Evolutionary conservation across 208 protist genomes (phyloP).

Genomic region (Trypanosoma mega): DNA sequence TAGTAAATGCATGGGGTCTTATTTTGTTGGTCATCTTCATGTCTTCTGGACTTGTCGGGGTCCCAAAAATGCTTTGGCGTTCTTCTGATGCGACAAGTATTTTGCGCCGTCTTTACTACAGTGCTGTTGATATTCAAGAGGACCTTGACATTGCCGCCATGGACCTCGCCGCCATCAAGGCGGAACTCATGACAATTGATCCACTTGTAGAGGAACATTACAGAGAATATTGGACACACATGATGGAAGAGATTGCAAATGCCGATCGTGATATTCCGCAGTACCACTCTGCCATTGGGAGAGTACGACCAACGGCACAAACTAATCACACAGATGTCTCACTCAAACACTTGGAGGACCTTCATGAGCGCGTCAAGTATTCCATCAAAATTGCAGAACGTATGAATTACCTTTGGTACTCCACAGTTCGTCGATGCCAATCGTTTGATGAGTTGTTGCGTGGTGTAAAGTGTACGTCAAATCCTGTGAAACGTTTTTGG

Average conservation of each 20-base stretch:
- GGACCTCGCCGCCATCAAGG: conserved; percentile 76
- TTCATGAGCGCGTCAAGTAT: conserved; percentile 76
- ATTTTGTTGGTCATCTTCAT: conserved; percentile 87
- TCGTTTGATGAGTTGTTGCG: conserved; percentile 69
- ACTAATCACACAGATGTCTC: conserved; percentile 68
- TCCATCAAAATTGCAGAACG: conserved; percentile 76
- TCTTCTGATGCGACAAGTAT: conserved; percentile 56
- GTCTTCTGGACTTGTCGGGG: conserved; percentile 78
- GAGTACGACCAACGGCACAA: conserved; percentile 32
- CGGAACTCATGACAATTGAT: conserved; percentile 78
- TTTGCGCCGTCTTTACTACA: conserved; percentile 61
- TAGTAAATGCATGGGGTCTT: conserved; percentile 91
- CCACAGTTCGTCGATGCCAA: conserved; percentile 61
- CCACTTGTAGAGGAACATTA: conserved; percentile 79
- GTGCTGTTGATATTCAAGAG: conserved; percentile 83
- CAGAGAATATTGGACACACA: conserved; percentile 60
- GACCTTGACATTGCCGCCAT: conserved; percentile 86
- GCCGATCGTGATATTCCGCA: conserved; percentile 78
- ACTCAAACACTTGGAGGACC: conserved; percentile 67
- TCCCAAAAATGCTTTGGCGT: conserved; percentile 85
- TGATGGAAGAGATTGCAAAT: conserved; percentile 77
- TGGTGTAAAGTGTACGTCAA: conserved; percentile 55
- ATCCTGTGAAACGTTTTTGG: conserved; percentile 63
- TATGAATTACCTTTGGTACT: conserved; percentile 80
- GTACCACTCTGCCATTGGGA: conserved; percentile 70